Base-by-base conservation (phyloP, 2,329 filamentous ascomycete species). In the Alternaria sp. region DNA sequence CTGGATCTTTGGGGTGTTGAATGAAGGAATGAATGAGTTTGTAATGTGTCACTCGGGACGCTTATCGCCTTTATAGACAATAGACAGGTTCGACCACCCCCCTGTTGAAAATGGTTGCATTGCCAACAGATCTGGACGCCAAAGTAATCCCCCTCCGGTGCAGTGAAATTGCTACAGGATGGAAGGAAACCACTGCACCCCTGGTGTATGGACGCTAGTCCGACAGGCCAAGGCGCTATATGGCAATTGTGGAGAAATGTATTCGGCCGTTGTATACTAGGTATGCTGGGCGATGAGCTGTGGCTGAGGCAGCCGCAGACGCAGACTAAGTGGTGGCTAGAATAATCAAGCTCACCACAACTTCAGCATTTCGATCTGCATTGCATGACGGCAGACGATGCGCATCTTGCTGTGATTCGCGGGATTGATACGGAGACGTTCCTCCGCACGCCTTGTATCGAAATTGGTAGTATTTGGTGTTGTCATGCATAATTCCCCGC, bases 191-290 rank as follows among this genome's bases (percentile, higher is more conserved):
- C 17, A 2, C 17, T 17, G 17, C 17, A 40, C 44, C 39, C 29
- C 44, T 31, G 24, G 31, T 13, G 23, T 46, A 36, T 56, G 48
- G 55, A 49, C 31, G 17, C 14, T 26, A 23, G 24, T 13, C 14
- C 23, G 36, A 7, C 3, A 41, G 23, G 57, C 60, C 51, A 58
- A 60, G 60, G 48, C 57, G 37, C 51, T 21, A 17, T 45, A 44
- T 46, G 41, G 37, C 29, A 36, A 46, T 45, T 49, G 54, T 60
- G 50, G 54, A 57, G 58, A 58, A 57, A 55, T 50, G 17, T 50
- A 44, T 55, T 52, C 54, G 49, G 23, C 37, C 37, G 41, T 45
- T 51, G 45, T 39, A 34, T 24, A n/a, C 48, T 21, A 7, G 46
- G 37, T n/a, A 7, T 50, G 37, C 21, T 31, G 40, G 40, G 51